Evolutionary conservation across 2,329 filamentous ascomycete species (phyloP), one percentile per base, ranked within the genome.

Genomic region (Venturia pyrina): DNA sequence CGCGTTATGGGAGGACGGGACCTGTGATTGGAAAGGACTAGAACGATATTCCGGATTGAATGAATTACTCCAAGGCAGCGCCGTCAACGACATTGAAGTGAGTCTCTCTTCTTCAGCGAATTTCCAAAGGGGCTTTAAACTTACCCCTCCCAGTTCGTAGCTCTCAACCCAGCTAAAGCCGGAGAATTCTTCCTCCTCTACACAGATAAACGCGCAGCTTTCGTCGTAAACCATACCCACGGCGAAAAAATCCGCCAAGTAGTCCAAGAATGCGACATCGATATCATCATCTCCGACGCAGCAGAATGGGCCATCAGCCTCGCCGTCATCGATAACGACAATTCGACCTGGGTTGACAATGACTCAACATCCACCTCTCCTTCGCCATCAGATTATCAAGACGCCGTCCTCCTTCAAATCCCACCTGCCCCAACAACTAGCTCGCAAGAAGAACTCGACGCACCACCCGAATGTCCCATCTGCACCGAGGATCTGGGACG

Each of bases 161-260:
- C 53, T n/a, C 53, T 59, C 28, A 59, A 59, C 53, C 53, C 53
- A 19, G 37, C 15, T 32, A 59, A n/a, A 21, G 53, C 53, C 13
- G 53, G 53, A 37, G 28, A 59, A 59, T 59, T 59, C 53, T 59
- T 59, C 53, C 28, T 59, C 5, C 15, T 37, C n/a, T 59, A 59
- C 32, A 19, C 53, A n/a, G 53, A 59, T 15, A 59, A 59, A 19
- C 53, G 53, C 15, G 53, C 53, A 19, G 53, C 53, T 10, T 59
- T 59, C 13, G 53, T 40, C 2, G 28, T 59, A 5, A 19, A 59
- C 53, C 32, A 59, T 32, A 2, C 32, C 8, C 32, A 59, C 5
- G 53, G 53, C 53, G 53, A 59, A 24, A 59, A 57, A n/a, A 59
- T 59, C 7, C 53, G 53, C 15, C 53, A 37, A 11, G 53, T 32